phyloP scores from a whole-genome alignment of 2,329 filamentous ascomycete species.

The Delphinella strobiligena region DNA sequence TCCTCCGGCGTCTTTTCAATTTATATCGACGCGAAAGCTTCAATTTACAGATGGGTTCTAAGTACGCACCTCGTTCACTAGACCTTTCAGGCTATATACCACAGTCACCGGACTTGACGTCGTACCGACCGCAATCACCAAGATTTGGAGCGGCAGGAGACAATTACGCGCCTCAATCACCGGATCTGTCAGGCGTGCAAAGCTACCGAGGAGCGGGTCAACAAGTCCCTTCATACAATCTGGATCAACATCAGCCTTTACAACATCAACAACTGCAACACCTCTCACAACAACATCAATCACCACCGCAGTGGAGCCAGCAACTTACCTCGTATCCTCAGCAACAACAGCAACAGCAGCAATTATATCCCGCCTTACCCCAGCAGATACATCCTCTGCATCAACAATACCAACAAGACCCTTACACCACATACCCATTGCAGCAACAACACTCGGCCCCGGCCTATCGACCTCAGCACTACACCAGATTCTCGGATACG shows the following conservation, averaged over 20 bases:
- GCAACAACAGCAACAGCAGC: constrained; percentile 11
- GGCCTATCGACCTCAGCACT: too few relatives aligned
- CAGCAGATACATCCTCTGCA: constrained; percentile 1
- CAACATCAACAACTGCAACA: constrained; percentile 5
- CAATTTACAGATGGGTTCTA: too few relatives aligned
- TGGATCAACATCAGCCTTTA: constrained; percentile 4
- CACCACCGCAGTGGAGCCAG: neutral
- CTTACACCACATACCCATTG: neutral
- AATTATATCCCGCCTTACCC: constrained; percentile 9
- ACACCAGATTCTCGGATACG: constrained; percentile 1
- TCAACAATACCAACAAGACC: neutral
- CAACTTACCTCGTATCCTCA: constrained; percentile 1
- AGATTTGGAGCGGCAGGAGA: constrained; percentile 16
- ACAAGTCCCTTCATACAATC: neutral
- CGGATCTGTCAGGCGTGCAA: constrained; percentile 8
- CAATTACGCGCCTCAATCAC: constrained; percentile 10
- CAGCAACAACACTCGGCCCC: too few relatives aligned
- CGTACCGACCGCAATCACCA: constrained; percentile 29
- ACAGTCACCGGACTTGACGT: constrained; percentile 35
- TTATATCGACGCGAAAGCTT: too few relatives aligned
- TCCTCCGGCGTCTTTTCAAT: too few relatives aligned
- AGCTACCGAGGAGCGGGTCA: neutral
- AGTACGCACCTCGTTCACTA: constrained; percentile 10
- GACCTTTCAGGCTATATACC: constrained; percentile 23
- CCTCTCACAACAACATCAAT: constrained; percentile 4